These are phyloP conservation scores for Mrakia gelida DNA, from an alignment of 768 basidiomycete genomes.

Conservation along the genomic window DNA sequence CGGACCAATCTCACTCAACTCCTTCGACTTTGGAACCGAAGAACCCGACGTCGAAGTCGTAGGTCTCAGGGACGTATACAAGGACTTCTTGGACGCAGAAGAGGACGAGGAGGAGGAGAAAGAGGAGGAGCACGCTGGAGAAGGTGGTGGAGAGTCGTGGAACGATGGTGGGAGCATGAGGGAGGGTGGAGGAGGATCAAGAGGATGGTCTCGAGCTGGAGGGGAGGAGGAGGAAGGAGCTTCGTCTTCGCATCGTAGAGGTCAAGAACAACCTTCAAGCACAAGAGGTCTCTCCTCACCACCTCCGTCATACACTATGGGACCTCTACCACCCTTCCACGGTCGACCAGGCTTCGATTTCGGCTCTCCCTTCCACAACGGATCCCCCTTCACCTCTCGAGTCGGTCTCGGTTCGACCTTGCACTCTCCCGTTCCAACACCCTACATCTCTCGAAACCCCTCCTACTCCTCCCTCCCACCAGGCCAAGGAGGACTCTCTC, in stretches of 20 bases:
- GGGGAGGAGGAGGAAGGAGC: background rate
- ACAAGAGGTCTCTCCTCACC: slow-evolving; percentile 33
- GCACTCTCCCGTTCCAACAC: slow-evolving; percentile 15
- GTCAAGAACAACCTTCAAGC: slow-evolving; percentile 14
- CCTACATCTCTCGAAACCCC: slow-evolving; percentile 23
- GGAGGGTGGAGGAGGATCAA: slow-evolving; percentile 18
- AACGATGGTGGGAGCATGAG: slow-evolving; percentile 46
- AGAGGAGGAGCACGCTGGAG: slow-evolving; percentile 40
- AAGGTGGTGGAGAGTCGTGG: slow-evolving; percentile 54
- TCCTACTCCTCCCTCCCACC: slow-evolving; percentile 16
- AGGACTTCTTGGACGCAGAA: slow-evolving; percentile 79
- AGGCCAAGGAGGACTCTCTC: background rate
- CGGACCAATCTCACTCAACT: slow-evolving; percentile 80
- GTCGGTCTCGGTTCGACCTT: slow-evolving; percentile 25
- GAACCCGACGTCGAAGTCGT: slow-evolving; percentile 83
- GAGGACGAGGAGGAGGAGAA: slow-evolving; percentile 57
- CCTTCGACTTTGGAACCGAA: slow-evolving; percentile 78
- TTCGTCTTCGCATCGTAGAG: background rate
- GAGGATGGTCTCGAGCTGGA: slow-evolving; percentile 8
- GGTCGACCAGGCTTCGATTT: slow-evolving; percentile 18
- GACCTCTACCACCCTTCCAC: slow-evolving; percentile 3
- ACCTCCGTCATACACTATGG: slow-evolving; percentile 10
- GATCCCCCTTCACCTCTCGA: slow-evolving; percentile 25
- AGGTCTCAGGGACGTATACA: slow-evolving; percentile 88
- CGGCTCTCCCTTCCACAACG: slow-evolving; percentile 19